phyloP scores from a whole-genome alignment of 2,329 filamentous ascomycete genomes.

The Ilyonectria mors-panacis region DNA sequence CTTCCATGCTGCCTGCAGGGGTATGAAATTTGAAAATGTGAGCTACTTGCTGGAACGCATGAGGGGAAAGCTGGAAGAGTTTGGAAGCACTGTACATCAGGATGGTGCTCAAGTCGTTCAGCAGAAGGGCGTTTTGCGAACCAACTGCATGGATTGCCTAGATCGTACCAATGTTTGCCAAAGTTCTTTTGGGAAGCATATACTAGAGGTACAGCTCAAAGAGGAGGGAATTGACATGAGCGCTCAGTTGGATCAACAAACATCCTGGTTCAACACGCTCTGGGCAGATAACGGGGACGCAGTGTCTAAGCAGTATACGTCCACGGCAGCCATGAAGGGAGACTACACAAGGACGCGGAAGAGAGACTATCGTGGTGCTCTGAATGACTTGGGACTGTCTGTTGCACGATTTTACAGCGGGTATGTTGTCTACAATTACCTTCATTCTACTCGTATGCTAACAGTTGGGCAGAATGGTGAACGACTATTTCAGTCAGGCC shows the following conservation, averaged over 20 bases:
- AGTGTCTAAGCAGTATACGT: constrained; percentile 95
- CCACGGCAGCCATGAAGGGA: constrained; percentile 94
- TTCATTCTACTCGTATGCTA: constrained; percentile 20
- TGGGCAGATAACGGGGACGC: constrained; percentile 99
- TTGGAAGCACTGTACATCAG: constrained; percentile 78
- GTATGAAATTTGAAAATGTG: constrained; percentile 99
- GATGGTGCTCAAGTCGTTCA: constrained; percentile 59
- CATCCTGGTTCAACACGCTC: constrained; percentile 93
- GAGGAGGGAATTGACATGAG: constrained; percentile 83
- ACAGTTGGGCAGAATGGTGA: constrained; percentile 83
- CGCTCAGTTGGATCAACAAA: constrained; percentile 82
- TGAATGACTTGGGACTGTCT: constrained; percentile 92
- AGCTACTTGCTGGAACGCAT: constrained; percentile 82
- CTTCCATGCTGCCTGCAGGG: constrained; percentile 91
- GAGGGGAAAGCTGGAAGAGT: constrained; percentile 75
- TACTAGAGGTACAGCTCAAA: constrained; percentile 84
- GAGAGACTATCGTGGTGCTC: constrained; percentile 89
- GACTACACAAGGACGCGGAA: constrained; percentile 95
- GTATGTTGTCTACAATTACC: constrained; percentile 57
- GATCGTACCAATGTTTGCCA: constrained; percentile 97
- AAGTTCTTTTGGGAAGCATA: constrained; percentile 88
- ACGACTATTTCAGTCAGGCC: constrained; percentile 96
- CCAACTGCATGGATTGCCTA: constrained; percentile 98
- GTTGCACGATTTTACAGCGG: constrained; percentile 81
- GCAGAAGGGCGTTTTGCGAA: constrained; percentile 87